These are phyloP conservation scores for Protomyces gravidus DNA, from an alignment of 1,139 yeast genomes.

Conservation along the genomic window DNA sequence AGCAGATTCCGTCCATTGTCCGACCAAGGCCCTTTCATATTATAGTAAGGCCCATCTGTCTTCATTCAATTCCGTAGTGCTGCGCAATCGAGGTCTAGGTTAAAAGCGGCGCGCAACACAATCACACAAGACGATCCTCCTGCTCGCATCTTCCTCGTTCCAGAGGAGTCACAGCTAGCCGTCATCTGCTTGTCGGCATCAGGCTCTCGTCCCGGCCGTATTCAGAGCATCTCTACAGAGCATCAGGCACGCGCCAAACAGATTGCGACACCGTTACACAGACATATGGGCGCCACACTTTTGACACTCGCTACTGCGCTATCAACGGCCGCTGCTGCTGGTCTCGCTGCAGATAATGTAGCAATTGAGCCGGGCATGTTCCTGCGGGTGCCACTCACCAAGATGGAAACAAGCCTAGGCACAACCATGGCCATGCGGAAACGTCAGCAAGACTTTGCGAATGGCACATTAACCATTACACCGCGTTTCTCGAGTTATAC, in stretches of 20 bases:
- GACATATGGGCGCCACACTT: neutral
- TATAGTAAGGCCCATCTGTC: too few species aligned
- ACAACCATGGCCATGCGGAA: constrained; percentile 2
- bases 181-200: too few species aligned
- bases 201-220: too few species aligned
- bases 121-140: too few species aligned
- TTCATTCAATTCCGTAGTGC: too few species aligned
- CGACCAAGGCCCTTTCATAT: too few species aligned
- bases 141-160: too few species aligned
- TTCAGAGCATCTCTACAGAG: too few species aligned
- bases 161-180: too few species aligned
- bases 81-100: too few species aligned
- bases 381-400: constrained; percentile 7
- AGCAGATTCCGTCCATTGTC: too few species aligned
- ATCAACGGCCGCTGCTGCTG: neutral
- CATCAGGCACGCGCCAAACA: neutral
- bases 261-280: neutral
- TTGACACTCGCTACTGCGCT: neutral
- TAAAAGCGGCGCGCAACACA: too few species aligned
- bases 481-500: constrained; percentile 4
- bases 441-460: constrained; percentile 5
- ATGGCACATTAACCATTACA: constrained; percentile 7
- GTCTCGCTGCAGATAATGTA: neutral
- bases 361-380: neutral
- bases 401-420: neutral